phyloP scores from a whole-genome alignment of 345 rosid genomes.

The Bruguiera parviflora region DNA sequence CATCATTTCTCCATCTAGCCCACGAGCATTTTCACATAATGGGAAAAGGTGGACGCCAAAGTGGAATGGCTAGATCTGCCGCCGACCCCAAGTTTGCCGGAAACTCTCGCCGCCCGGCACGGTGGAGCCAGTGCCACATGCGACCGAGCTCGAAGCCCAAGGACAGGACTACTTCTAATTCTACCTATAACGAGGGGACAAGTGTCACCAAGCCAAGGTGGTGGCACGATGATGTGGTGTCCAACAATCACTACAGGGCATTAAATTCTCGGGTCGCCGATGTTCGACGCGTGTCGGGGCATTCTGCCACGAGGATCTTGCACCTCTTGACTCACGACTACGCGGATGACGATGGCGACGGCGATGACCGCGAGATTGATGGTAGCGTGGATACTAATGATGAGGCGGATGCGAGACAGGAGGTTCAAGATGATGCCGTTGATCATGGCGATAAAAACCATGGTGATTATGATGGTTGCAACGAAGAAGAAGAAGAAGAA shows the following conservation, averaged over 20 bases:
- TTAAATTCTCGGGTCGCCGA: slow-evolving; percentile 38
- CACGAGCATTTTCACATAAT: slow-evolving; percentile 19
- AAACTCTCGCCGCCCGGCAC: slow-evolving; percentile 35
- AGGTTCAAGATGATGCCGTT: not conserved
- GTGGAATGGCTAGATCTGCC: slow-evolving; percentile 53
- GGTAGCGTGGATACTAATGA: slow-evolving; percentile 15
- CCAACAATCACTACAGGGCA: slow-evolving; percentile 18
- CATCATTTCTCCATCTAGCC: too few species aligned
- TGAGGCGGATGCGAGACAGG: not conserved
- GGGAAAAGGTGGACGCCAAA: slow-evolving; percentile 72
- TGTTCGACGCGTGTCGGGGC: slow-evolving; percentile 29
- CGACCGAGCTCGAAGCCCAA: slow-evolving; percentile 47
- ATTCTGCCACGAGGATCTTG: slow-evolving; percentile 49
- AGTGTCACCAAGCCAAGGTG: slow-evolving; percentile 56
- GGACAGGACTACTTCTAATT: slow-evolving; percentile 32
- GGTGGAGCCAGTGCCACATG: slow-evolving; percentile 43
- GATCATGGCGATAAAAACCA: not conserved
- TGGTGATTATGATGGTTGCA: not conserved
- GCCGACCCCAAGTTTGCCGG: slow-evolving; percentile 67
- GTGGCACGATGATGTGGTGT: slow-evolving; percentile 21
- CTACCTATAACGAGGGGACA: not conserved
- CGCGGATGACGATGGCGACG: slow-evolving; percentile 14
- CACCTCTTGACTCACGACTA: slow-evolving; percentile 30
- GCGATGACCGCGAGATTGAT: not conserved
- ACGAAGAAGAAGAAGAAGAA: not conserved